Conservation (phyloP, 2,329 filamentous ascomycete species). For the Emergomyces pasteurianus region DNA sequence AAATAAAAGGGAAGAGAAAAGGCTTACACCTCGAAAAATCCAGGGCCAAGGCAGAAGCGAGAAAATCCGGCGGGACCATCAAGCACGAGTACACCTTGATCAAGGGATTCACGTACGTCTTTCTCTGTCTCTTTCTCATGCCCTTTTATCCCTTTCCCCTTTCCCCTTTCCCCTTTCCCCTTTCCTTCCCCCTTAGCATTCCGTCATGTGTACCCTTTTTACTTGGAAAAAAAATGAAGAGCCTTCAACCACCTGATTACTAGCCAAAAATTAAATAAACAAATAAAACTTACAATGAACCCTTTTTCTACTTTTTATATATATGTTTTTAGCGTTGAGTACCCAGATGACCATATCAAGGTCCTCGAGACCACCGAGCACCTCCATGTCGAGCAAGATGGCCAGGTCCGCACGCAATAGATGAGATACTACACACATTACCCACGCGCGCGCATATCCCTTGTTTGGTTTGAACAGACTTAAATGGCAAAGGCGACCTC, state of each 20-base stretch:
- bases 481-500: no score
- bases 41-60: constrained; percentile 66
- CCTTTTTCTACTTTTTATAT: background rate
- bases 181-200: no score
- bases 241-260: no score
- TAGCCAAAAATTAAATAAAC: no score
- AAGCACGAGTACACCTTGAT: constrained; percentile 73
- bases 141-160: no score
- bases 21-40: background rate
- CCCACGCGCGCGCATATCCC: background rate
- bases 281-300: no score
- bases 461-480: no score
- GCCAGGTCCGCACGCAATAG: constrained; percentile 60
- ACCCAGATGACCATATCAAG: constrained; percentile 53
- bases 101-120: constrained; percentile 73
- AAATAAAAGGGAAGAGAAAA: no score
- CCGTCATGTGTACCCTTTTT: no score
- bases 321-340: constrained; percentile 51
- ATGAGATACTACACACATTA: no score
- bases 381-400: constrained; percentile 68
- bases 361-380: constrained; percentile 58
- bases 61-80: constrained; percentile 70
- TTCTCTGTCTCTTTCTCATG: background rate
- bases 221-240: no score
- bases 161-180: no score